Conservation (phyloP, 2,329 filamentous ascomycete species). For the Dothistroma pini region DNA sequence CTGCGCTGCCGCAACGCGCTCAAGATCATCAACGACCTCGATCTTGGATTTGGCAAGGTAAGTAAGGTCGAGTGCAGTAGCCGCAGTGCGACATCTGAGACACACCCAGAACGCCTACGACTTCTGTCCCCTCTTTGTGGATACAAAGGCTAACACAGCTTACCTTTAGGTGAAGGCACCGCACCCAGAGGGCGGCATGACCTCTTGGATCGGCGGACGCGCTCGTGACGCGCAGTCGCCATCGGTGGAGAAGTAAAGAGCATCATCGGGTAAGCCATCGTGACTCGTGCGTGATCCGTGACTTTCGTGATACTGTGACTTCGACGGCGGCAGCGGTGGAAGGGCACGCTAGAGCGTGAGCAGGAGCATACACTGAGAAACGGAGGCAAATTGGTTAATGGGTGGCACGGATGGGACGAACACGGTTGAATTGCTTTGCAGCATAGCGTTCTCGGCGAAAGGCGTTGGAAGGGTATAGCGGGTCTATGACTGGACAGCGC, state of each 20-base stretch:
- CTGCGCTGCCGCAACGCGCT: slow-evolving; percentile 80
- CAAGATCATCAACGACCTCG: slow-evolving; percentile 91
- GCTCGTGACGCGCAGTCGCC: neutral
- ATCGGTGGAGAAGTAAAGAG: neutral
- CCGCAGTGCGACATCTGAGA: no score
- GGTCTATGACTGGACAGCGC: neutral
- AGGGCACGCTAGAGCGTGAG: neutral
- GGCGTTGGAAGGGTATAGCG: neutral
- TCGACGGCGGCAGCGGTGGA: neutral
- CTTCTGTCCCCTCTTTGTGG: no score
- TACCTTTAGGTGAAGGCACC: slow-evolving; percentile 44
- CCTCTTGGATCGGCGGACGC: slow-evolving; percentile 11
- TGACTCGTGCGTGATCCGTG: neutral
- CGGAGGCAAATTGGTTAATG: neutral
- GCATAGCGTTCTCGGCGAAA: slow-evolving; percentile 3
- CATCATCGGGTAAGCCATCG: slow-evolving; percentile 1
- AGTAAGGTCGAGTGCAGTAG: no score
- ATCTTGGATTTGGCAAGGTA: slow-evolving; percentile 79
- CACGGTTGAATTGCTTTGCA: neutral
- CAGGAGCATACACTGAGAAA: neutral
- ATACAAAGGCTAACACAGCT: no score
- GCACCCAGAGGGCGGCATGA: slow-evolving; percentile 18
- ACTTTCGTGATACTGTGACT: slow-evolving; percentile 4
- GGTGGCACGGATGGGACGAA: neutral
- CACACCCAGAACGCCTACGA: no score